Evolutionary conservation across 2,329 filamentous ascomycete species (phyloP).

Genomic region (Monilinia laxa): DNA sequence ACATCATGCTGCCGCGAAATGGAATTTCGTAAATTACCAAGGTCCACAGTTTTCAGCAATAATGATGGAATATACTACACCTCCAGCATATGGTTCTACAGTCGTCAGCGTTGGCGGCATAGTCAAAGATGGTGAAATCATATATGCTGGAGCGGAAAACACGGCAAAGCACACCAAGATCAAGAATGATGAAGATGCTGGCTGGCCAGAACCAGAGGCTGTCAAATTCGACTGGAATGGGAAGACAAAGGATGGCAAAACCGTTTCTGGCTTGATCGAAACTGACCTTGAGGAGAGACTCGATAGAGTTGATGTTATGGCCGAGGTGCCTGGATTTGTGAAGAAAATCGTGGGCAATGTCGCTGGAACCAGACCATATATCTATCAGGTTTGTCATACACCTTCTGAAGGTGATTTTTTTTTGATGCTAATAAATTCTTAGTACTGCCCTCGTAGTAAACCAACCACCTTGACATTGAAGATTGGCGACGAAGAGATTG

Average conservation of each 20-base stretch:
- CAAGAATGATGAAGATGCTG: slow-evolving; percentile 71
- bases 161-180: slow-evolving; percentile 67
- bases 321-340: slow-evolving; percentile 90
- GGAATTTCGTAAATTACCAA: slow-evolving; percentile 95
- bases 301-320: slow-evolving; percentile 93
- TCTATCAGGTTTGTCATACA: slow-evolving; percentile 73
- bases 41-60: slow-evolving; percentile 81
- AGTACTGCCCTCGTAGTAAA: slow-evolving; percentile 69
- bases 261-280: slow-evolving; percentile 67
- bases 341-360: slow-evolving; percentile 89
- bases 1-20: slow-evolving; percentile 86
- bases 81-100: slow-evolving; percentile 86
- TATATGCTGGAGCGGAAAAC: slow-evolving; percentile 68
- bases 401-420: background rate
- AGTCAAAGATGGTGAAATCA: slow-evolving; percentile 74
- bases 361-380: slow-evolving; percentile 92
- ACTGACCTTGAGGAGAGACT: slow-evolving; percentile 65
- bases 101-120: slow-evolving; percentile 81
- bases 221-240: slow-evolving; percentile 78
- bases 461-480: slow-evolving; percentile 76
- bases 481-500: slow-evolving; percentile 74
- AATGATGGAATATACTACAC: slow-evolving; percentile 95
- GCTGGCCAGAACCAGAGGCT: slow-evolving; percentile 83
- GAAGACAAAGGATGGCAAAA: slow-evolving; percentile 72
- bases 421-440: slow-evolving; percentile 32